Percentiles rank a stretch among this genome's conserved stretches.
Evolutionary conservation across 1,139 yeast genomes (phyloP).

Genomic region (Cylindricascospora bacillispora): DNA sequence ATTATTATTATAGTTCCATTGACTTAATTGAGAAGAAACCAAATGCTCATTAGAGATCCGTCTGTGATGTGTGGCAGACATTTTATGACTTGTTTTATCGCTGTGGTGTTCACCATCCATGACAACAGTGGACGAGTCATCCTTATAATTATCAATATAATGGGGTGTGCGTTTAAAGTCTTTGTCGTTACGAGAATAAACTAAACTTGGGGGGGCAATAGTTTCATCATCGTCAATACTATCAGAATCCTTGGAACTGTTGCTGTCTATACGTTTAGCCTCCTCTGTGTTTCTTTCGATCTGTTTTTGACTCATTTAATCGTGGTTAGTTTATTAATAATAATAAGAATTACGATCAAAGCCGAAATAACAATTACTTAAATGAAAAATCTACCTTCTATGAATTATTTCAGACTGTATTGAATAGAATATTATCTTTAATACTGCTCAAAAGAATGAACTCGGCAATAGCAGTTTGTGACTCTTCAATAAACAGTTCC

Average conservation of each 20-base stretch:
- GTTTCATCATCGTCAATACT: constrained; percentile 3
- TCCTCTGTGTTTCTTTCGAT: background rate
- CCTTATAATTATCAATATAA: constrained; percentile 1
- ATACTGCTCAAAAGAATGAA: too few species aligned
- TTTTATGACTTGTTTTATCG: background rate
- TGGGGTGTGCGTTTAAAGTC: too few species aligned
- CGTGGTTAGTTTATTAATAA: too few species aligned
- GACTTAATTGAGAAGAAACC: constrained; percentile 21
- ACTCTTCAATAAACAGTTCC: too few species aligned
- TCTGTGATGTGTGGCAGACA: constrained; percentile 2
- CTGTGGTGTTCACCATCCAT: constrained; percentile 1
- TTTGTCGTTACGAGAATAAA: constrained; percentile 6
- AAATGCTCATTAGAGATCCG: constrained; percentile 11
- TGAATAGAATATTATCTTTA: too few species aligned
- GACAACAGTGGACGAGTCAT: background rate
- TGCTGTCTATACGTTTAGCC: background rate
- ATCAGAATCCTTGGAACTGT: background rate
- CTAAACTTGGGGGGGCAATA: constrained; percentile 5
- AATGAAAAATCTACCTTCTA: too few species aligned
- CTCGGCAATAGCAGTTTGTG: too few species aligned
- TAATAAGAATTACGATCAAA: too few species aligned
- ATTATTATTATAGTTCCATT: constrained; percentile 24
- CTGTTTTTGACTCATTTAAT: background rate
- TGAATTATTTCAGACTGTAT: too few species aligned
- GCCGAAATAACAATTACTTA: too few species aligned